Evolutionary conservation across 495 filamentous ascomycete species (phyloP), one percentile per base, ranked within the genome.

Genomic region (Xylaria longipes): DNA sequence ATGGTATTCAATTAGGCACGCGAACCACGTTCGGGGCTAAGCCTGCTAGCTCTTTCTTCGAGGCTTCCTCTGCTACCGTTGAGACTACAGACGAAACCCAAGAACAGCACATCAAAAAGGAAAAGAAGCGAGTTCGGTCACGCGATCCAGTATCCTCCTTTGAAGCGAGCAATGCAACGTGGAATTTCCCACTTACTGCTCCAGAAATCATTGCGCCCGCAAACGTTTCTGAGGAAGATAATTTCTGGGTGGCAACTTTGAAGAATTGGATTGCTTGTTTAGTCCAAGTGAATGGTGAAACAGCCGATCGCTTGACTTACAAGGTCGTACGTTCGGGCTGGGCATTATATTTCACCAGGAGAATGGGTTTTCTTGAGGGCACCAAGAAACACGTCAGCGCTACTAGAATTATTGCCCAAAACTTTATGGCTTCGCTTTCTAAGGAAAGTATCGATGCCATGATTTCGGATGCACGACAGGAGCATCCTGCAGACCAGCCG

Each of bases 1-100:
- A 72, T 1, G 81, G 80, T n/a, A 69, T 83, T 43, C 79, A 57
- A 58, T 48, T 71, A 37, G 73, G 75, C 12, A 67, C 63, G 11
- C 73, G 75, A 58, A 75, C 74, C 1, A 64, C 73, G 11, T 79
- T 76, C 58, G 67, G 60, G 6, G 73, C 41, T 50, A 71, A 69
- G 52, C 72, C 54, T 20, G 70, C 25, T 54, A 68, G 1, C 35
- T 73, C 37, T 74, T 73, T 52, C 54, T 66, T 45, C n/a, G 48
- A 31, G 60, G 41, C 14, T 20, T 29, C 72, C 39, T n/a, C 65
- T 65, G 22, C 56, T 45, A 22, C 60, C 31, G n/a, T 68, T 20
- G 65, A 62, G 8, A 4, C 54, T 31, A 27, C 56, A 17, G 54
- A 57, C 2, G 45, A 69, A 31, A n/a, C 52, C 5, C 5, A 62